Conservation (phyloP, 192 early-diverging fungal species). For the Obelidium mucronatum region DNA sequence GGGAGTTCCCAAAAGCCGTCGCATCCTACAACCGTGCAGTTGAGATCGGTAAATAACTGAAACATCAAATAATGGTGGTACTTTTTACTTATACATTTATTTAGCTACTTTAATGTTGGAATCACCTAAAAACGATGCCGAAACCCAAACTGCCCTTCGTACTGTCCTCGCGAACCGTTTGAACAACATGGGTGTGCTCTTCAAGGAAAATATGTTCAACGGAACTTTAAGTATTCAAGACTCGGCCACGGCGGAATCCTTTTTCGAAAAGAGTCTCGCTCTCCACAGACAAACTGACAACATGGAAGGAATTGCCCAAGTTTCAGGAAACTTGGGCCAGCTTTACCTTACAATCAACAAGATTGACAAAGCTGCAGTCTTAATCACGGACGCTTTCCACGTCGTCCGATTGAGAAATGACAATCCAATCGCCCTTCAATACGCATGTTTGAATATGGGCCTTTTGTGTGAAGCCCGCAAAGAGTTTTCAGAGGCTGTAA, state of each 20-base stretch:
- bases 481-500: constrained; percentile 34
- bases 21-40: constrained; percentile 33
- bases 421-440: constrained; percentile 42
- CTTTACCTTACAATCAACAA: constrained; percentile 31
- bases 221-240: not conserved
- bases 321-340: constrained; percentile 46
- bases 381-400: constrained; percentile 39
- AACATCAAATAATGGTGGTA: not conserved
- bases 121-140: constrained; percentile 16
- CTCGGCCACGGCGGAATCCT: constrained; percentile 12
- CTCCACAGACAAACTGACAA: constrained; percentile 38
- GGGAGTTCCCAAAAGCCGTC: constrained; percentile 23
- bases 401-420: constrained; percentile 18
- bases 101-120: constrained; percentile 28
- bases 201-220: constrained; percentile 18
- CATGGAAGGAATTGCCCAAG: constrained; percentile 47
- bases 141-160: constrained; percentile 13
- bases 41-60: constrained; percentile 34
- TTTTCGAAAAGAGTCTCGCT: constrained; percentile 28
- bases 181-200: constrained; percentile 45
- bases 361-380: constrained; percentile 32
- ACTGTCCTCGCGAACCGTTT: constrained; percentile 40
- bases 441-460: constrained; percentile 50
- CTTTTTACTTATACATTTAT: not conserved
- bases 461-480: constrained; percentile 33